A percentile compares a stretch with the other conserved stretches of the same genome.
These are phyloP conservation scores for Zopfia rhizophila DNA, from an alignment of 2,329 filamentous ascomycete species.

Conservation along the genomic window DNA sequence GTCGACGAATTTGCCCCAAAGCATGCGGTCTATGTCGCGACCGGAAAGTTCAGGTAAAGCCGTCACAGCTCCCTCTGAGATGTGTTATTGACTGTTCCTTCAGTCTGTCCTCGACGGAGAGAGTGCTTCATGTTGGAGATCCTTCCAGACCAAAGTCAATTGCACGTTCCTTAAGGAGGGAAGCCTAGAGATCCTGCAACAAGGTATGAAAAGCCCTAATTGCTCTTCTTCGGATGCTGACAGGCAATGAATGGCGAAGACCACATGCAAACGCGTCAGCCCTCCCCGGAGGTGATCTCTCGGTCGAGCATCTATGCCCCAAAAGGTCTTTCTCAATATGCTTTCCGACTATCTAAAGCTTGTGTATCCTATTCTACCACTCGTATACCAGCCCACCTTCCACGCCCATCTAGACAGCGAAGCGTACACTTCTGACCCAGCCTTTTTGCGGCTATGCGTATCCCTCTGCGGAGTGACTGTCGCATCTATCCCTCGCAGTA, in stretches of 20 bases:
- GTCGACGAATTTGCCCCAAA: constrained; percentile 25
- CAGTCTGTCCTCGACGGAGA: constrained; percentile 24
- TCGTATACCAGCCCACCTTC: constrained; percentile 24
- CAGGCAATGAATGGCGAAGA: background rate
- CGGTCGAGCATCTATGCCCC: constrained; percentile 23
- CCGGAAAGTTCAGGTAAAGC: too few relatives aligned
- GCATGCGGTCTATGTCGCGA: constrained; percentile 25
- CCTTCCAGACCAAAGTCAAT: constrained; percentile 1
- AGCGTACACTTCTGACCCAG: constrained; percentile 12
- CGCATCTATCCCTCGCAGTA: constrained; percentile 25
- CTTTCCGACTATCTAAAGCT: constrained; percentile 26
- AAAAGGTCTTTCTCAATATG: constrained; percentile 18
- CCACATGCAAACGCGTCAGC: background rate
- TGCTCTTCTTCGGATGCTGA: background rate
- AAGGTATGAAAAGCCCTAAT: too few relatives aligned
- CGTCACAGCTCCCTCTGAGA: too few relatives aligned
- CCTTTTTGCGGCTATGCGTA: constrained; percentile 26
- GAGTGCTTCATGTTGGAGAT: constrained; percentile 16
- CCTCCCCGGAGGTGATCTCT: constrained; percentile 12
- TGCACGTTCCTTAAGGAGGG: constrained; percentile 25
- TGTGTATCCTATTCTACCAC: constrained; percentile 24
- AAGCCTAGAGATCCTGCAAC: constrained; percentile 23
- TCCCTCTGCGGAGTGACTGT: constrained; percentile 24
- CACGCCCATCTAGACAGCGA: constrained; percentile 18
- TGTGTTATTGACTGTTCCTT: too few relatives aligned